Percentiles rank a stretch among this genome's conserved stretches.
phyloP scores from a whole-genome alignment of 2,329 filamentous ascomycete species.

The Cladophialophora immunda region DNA sequence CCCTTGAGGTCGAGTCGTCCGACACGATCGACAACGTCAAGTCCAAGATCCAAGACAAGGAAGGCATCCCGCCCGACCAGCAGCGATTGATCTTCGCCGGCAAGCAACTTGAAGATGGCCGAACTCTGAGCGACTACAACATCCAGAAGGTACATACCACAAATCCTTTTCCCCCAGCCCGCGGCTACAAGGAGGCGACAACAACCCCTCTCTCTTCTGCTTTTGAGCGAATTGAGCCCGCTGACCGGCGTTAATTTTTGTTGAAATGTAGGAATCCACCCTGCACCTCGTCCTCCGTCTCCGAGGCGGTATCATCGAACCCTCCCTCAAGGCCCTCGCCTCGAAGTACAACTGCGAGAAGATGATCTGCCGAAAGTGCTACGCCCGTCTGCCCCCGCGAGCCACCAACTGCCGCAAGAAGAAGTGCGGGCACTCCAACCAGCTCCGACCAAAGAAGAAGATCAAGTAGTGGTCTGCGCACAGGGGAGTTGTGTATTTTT shows the following conservation, averaged over 20 bases:
- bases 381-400: constrained; percentile 97
- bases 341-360: constrained; percentile 99
- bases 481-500: constrained; percentile 46
- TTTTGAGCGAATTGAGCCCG: too few relatives aligned
- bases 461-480: constrained; percentile 75
- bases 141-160: constrained; percentile 86
- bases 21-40: constrained; percentile 99
- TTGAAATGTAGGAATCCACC: constrained; percentile 78
- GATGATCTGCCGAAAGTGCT: constrained; percentile 99
- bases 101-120: constrained; percentile 99
- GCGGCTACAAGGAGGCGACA: background rate
- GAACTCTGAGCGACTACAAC: constrained; percentile 97
- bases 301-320: constrained; percentile 99
- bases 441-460: constrained; percentile 99
- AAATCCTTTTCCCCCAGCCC: constrained; percentile 27
- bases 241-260: background rate
- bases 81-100: constrained; percentile 98
- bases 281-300: constrained; percentile 98
- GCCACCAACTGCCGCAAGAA: constrained; percentile 99
- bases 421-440: constrained; percentile 99
- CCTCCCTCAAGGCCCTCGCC: constrained; percentile 96
- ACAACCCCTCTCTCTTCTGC: background rate
- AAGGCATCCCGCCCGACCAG: constrained; percentile 97
- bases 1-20: constrained; percentile 97
- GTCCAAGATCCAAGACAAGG: constrained; percentile 99